Base-by-base conservation (phyloP, 1,139 yeast species). In the Geotrichum candidum region DNA sequence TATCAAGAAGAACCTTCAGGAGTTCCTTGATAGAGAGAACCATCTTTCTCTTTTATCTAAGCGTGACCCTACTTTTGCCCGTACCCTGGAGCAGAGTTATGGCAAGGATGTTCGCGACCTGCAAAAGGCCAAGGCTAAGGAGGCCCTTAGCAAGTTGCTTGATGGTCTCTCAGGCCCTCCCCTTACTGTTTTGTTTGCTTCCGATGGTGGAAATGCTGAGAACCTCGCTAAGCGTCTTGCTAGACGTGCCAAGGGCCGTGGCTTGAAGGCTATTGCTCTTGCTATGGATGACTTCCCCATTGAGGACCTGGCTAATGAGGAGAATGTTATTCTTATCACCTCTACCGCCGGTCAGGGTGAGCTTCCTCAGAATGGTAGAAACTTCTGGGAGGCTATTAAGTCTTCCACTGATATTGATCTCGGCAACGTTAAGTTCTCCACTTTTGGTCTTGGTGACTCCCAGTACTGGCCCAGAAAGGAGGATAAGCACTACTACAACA, bases 261-360 rank as follows among this genome's bases (percentile, higher is more conserved):
- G 97, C 45, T 82, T 92, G 68, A 91, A 90, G 76, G 82, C 96
- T 2, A 79, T 84, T 58, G 88, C 85, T 6, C 73, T 86, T 66
- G 84, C 96, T 3, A 88, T 92, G 90, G 97, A 92, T 74, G 97
- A 91, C 68, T 77, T 87, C 65, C 82, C 90, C 3, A 73, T 88
- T 57, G 97, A 90, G 70, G 96, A 90, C 67, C 80, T 92, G 64
- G 84, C 90, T 46, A 81, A 83, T 58, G 97, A 90, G 74, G 89
- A 89, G 65, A 90, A 90, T 73, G 82, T 92, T 64, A 85, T 90
- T 22, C 87, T 92, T 68, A 80, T 92, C 58, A 80, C 94, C 31
- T 90, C 97, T 3, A 92, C 98, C 58, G 92, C 97, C 7, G 98
- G 98, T 66, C 98, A 92, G 80, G 98, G 98, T 80, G 98, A 92